Base-by-base conservation (phyloP, 495 filamentous ascomycete genomes). In the Jackrogersella minutella region DNA sequence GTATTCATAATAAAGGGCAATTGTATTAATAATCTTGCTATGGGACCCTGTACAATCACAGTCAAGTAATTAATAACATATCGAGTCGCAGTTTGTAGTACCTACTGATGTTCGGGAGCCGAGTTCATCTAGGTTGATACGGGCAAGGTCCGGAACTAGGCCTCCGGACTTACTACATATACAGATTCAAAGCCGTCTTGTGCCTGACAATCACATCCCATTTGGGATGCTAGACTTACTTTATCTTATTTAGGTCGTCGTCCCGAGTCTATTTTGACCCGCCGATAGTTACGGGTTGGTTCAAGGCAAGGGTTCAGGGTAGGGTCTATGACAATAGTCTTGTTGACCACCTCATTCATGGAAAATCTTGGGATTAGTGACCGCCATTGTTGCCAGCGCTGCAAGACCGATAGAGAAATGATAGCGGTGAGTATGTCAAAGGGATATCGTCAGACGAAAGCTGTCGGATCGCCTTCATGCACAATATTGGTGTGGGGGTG, bases 381-480 rank as follows among this genome's bases (percentile, higher is more conserved):
- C 26, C 26, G 17, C 43, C 16, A 57, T 10, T 11, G 14, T 16
- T 53, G 36, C 14, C 16, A 57, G 16, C 7, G 14, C 24, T 53
- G 36, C 14, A 22, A 36, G n/a, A 43, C 54, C 17, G 14, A 37
- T 47, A 55, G 14, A 44, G 34, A 26, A 49, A 30, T 33, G 53
- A 44, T 56, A 49, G 58, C 57, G 51, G 64, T 56, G 57, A 61
- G 37, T 50, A 33, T 26, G 14, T 52, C 10, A 10, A 39, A 14
- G 30, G 24, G 9, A 40, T 55, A 46, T 24, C 53, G 16, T 63
- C 65, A 49, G 19, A 68, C 58, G 53, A 17, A 50, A 40, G 30
- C 30, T 36, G 58, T 63, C 58, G 53, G 58, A 68, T 68, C 64
- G 41, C 46, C 64, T 52, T 67, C 28, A 67, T 67, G 64, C 64